Conservation (phyloP, 83 land plant species). For the Picea engelmannii region DNA sequence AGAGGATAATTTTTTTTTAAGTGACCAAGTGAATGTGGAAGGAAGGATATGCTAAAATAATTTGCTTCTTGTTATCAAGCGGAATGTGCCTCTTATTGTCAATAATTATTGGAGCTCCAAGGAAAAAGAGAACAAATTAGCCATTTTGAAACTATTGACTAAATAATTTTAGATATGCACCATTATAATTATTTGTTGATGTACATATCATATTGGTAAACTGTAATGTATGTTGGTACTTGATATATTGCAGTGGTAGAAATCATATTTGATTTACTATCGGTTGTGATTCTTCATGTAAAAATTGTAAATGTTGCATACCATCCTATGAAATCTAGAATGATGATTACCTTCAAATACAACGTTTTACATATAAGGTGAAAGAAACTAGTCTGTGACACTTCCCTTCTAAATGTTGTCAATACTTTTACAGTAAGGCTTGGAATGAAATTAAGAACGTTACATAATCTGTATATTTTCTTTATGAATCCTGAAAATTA, state of each 20-base stretch:
- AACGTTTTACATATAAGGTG: neutral
- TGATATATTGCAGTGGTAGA: neutral
- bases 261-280: neutral
- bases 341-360: neutral
- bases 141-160: neutral
- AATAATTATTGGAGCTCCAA: conserved; percentile 57
- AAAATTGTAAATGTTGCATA: neutral
- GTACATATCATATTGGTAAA: neutral
- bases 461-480: too few species aligned
- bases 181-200: neutral
- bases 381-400: neutral
- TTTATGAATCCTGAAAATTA: too few species aligned
- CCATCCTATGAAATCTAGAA: neutral
- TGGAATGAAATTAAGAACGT: too few species aligned
- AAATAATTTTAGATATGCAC: neutral
- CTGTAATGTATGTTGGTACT: neutral
- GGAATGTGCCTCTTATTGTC: conserved; percentile 54
- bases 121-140: conserved; percentile 58
- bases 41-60: conserved; percentile 66
- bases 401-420: neutral
- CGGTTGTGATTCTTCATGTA: too few species aligned
- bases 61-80: conserved; percentile 70
- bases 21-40: too few species aligned
- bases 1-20: too few species aligned
- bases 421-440: too few species aligned